phyloP scores from a whole-genome alignment of 2,329 filamentous ascomycete species.

The Phialemonium atrogriseum region DNA sequence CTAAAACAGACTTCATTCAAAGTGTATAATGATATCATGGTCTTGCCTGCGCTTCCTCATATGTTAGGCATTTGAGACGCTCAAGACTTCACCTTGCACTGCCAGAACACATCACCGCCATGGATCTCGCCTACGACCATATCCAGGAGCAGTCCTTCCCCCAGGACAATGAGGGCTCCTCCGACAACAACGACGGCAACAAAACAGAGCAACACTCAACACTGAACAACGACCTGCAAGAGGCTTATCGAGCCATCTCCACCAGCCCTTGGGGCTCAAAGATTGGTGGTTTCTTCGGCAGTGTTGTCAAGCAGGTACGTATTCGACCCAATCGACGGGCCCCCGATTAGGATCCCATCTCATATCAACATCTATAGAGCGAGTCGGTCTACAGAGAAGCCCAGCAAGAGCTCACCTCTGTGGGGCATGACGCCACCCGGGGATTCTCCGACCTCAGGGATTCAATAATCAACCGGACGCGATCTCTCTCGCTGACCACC shows the following conservation, averaged over 20 bases:
- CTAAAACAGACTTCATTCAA: no score
- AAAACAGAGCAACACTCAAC: slow-evolving; percentile 38
- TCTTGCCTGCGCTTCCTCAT: no score
- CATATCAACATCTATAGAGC: slow-evolving; percentile 41
- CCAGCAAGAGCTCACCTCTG: slow-evolving; percentile 72
- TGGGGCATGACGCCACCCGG: slow-evolving; percentile 73
- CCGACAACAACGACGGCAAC: slow-evolving; percentile 29
- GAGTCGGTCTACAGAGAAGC: slow-evolving; percentile 78
- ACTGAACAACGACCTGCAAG: slow-evolving; percentile 83
- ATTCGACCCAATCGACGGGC: slow-evolving; percentile 1
- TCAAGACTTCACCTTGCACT: no score
- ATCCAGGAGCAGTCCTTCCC: slow-evolving; percentile 76
- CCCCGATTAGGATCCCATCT: no score
- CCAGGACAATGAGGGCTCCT: slow-evolving; percentile 42
- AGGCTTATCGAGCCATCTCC: slow-evolving; percentile 91
- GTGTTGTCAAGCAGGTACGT: slow-evolving; percentile 82
- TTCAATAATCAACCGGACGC: slow-evolving; percentile 63
- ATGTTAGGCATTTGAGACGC: slow-evolving; percentile 4
- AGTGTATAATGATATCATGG: no score
- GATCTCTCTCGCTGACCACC: slow-evolving; percentile 59
- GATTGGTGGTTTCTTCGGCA: slow-evolving; percentile 82
- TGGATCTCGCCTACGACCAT: slow-evolving; percentile 98
- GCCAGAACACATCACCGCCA: slow-evolving; percentile 33
- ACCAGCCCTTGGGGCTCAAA: slow-evolving; percentile 83
- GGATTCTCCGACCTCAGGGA: slow-evolving; percentile 65